Evolutionary conservation across 345 rosid genomes (phyloP), one percentile per base, ranked within the genome.

Genomic region (Eucalyptus lansdowneana): DNA sequence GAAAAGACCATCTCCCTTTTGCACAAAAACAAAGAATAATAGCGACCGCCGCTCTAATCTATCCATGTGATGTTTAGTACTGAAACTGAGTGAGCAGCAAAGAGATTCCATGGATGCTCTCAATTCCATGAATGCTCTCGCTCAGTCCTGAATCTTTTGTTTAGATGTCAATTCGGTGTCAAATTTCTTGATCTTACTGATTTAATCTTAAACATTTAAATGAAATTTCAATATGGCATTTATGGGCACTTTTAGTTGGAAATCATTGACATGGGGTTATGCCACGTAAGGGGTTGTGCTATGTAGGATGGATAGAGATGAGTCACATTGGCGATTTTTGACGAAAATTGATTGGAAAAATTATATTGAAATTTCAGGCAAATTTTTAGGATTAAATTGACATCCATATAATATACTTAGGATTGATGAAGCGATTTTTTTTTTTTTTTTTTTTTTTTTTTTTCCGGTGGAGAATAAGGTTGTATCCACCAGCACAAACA

Each of bases 211-310:
- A 69, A 37, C 12, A 2, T 76, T 37, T 21, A 6, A 4, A 0
- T 6, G 5, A 37, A 76, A 19, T 72, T 37, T 10, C 8, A 37
- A 6, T 21, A 2, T 11, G 4, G 5, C 0, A 12, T 19, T 37
- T 72, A 0, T 4, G 0, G 4, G 0, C 14, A 19, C 6, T 37
- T 76, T 21, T 6, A 19, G 2, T 1, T 69, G 4, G 6, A 21
- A 21, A 76, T 37, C 3, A 6, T 11, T 19, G 27, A 37, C 14
- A 76, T 3, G 1, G 7, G 7, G 8, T 17, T 5, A 3, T 69
- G 42, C 1, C 13, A 17, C 0, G 24, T 53, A 53, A 53, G 4
- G 9, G 22, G 21, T 51, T 51, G 5, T 53, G 25, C 24, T 21
- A 53, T 53, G 8, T 37, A 17, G 7, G 8, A 72, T 0, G 14